Base-by-base conservation (phyloP, 768 basidiomycete species). In the Boletus rufocinnamomeus region DNA sequence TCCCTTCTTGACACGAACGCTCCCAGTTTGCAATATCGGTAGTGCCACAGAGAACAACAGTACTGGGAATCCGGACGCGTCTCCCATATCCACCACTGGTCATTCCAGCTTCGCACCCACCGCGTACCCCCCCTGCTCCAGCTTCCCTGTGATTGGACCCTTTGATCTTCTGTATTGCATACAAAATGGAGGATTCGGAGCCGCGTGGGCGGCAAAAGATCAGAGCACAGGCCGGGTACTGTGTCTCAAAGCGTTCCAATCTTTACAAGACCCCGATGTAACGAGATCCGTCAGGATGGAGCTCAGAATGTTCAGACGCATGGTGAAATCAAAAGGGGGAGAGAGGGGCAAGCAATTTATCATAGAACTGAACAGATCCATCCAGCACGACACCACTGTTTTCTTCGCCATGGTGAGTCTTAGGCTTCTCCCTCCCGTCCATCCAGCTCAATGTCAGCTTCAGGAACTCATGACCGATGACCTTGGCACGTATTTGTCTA, bases 401-500 rank as follows among this genome's bases (percentile, higher is more conserved):
- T 74, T 69, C 58, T 77, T 80, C 17, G 74, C 69, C 5, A 79
- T 80, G 78, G 79, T 76, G 56, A 59, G 74, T 63, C n/a, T 10
- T 23, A 11, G 10, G 4, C 11, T 0, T 48, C 19, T 45, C 11
- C 7, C n/a, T 14, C 14, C 6, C 8, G 10, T 50, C 16, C 40
- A n/a, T 38, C 52, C 1, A 28, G n/a, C 56, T 64, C 19, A 54
- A 3, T 41, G 17, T 52, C 32, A 1, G n/a, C 21, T 38, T 41
- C 27, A 80, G 79, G 76, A 76, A 51, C 66, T 80, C 45, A 76
- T 80, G 79, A 51, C 68, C 4, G 67, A 66, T 23, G 77, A 80
- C 38, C 63, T 80, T 21, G 51, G 62, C 30, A 61, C 67, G n/a
- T 69, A 76, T 23, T 45, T 80, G 34, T 34, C 9, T 6, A 35